Evolutionary conservation across 2,329 filamentous ascomycete genomes (phyloP).

Genomic region (Samsoniella hepiali): DNA sequence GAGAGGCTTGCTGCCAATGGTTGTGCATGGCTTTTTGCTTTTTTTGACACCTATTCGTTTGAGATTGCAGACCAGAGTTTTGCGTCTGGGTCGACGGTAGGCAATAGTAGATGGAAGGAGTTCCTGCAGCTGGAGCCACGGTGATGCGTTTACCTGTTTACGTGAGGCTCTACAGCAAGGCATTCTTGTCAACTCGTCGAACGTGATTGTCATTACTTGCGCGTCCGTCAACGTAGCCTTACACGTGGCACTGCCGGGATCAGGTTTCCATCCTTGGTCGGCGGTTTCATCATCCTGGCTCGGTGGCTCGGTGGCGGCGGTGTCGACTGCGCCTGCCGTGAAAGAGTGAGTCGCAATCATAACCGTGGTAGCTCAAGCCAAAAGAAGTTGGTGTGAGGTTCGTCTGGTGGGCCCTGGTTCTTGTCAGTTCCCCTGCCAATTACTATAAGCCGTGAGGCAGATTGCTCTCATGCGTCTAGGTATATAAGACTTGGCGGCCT

Average conservation of each 20-base stretch:
- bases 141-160: no score
- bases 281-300: conserved; percentile 14
- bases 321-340: neutral
- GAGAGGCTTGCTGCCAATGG: neutral
- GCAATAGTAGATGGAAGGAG: no score
- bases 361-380: neutral
- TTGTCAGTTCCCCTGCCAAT: neutral
- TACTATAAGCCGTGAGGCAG: neutral
- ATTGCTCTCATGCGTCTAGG: conserved; percentile 1
- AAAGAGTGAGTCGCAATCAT: neutral
- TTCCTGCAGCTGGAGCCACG: no score
- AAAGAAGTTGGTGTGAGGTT: neutral
- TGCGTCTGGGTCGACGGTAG: neutral
- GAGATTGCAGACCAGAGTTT: neutral
- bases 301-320: neutral
- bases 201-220: neutral
- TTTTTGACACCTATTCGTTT: neutral
- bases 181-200: neutral
- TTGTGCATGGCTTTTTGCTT: neutral
- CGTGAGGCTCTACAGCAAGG: no score
- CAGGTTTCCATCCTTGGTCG: neutral
- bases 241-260: conserved; percentile 15
- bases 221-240: neutral
- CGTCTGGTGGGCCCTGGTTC: conserved; percentile 3
- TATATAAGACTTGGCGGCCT: neutral